Evolutionary conservation across 495 filamentous ascomycete genomes (phyloP).

Genomic region (Podospora comata): DNA sequence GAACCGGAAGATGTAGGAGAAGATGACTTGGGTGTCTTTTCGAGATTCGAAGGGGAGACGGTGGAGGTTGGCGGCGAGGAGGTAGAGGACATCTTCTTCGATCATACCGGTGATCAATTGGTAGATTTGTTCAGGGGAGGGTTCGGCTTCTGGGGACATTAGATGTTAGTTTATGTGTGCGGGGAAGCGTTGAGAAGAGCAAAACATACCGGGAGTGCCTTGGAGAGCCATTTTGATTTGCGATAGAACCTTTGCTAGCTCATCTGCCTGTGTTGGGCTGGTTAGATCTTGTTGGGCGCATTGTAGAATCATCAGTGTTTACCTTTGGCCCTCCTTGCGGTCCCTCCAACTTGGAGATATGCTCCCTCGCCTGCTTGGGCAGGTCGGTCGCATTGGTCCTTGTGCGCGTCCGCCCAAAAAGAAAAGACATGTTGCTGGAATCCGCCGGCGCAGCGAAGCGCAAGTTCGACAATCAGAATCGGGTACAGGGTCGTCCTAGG

Average conservation of each 20-base stretch:
- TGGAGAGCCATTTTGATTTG: constrained; percentile 83
- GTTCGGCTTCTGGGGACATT: constrained; percentile 66
- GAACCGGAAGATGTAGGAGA: constrained; percentile 84
- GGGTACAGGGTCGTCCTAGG: neutral
- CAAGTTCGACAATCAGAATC: constrained; percentile 11
- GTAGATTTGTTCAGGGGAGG: constrained; percentile 79
- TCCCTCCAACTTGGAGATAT: constrained; percentile 53
- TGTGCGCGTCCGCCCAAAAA: constrained; percentile 72
- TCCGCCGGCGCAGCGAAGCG: neutral
- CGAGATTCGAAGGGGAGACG: constrained; percentile 88
- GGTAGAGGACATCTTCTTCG: constrained; percentile 80
- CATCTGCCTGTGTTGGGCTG: constrained; percentile 41
- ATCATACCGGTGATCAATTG: constrained; percentile 75
- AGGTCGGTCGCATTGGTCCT: constrained; percentile 52
- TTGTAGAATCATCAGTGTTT: constrained; percentile 19
- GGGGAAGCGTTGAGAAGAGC: neutral
- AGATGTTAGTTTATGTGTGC: neutral
- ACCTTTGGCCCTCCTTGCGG: constrained; percentile 52
- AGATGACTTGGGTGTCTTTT: constrained; percentile 86
- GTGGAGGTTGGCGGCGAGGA: constrained; percentile 74
- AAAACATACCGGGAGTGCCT: constrained; percentile 68
- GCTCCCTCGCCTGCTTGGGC: constrained; percentile 53
- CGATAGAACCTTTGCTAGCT: constrained; percentile 65
- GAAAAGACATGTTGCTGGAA: constrained; percentile 71
- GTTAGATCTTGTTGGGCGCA: constrained; percentile 5